A percentile compares a stretch with the other conserved stretches of the same genome.
These are phyloP conservation scores for Diutina ranongensis DNA, from an alignment of 1,139 yeast genomes.

Conservation along the genomic window DNA sequence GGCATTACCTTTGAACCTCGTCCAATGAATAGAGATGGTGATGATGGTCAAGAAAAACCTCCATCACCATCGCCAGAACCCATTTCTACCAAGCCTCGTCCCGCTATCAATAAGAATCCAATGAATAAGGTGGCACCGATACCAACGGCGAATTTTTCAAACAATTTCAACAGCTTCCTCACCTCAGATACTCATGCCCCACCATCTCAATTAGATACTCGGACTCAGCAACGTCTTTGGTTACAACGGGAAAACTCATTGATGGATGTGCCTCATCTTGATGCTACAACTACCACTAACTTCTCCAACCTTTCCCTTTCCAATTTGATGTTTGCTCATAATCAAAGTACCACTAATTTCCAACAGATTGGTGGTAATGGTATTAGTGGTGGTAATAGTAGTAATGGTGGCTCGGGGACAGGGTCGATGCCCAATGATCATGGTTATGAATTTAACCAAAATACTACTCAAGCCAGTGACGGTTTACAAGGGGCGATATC, in stretches of 20 bases:
- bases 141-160: neutral
- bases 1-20: neutral
- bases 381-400: neutral
- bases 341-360: slow-evolving; percentile 11
- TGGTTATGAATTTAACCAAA: neutral
- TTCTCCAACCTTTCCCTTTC: slow-evolving; percentile 33
- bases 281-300: slow-evolving; percentile 22
- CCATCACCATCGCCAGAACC: neutral
- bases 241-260: slow-evolving; percentile 67
- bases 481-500: neutral
- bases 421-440: neutral
- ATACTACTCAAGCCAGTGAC: neutral
- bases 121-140: no score
- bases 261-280: slow-evolving; percentile 36
- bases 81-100: neutral
- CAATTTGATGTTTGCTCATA: slow-evolving; percentile 36
- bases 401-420: neutral
- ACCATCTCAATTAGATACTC: slow-evolving; percentile 28
- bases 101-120: neutral
- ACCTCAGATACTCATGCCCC: neutral
- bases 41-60: no score
- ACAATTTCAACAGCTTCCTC: neutral
- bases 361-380: slow-evolving; percentile 6
- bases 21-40: no score
- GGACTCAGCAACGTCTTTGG: slow-evolving; percentile 81